phyloP scores from a whole-genome alignment of 1,139 yeast species.

The Komagataea norvegica region DNA sequence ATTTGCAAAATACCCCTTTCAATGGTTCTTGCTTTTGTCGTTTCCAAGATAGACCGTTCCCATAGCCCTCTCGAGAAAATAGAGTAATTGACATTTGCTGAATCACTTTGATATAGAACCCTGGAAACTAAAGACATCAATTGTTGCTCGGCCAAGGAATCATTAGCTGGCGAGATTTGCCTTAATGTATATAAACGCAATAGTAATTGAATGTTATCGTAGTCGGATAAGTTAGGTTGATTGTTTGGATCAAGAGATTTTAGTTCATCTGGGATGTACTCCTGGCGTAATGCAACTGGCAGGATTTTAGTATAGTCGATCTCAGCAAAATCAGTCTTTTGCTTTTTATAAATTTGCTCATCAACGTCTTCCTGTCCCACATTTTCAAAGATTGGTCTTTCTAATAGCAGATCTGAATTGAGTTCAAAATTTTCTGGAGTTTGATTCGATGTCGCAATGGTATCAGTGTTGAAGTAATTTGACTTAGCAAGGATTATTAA shows the following conservation, averaged over 20 bases:
- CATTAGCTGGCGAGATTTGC: slow-evolving; percentile 68
- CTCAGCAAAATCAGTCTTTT: slow-evolving; percentile 31
- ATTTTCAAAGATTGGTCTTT: slow-evolving; percentile 63
- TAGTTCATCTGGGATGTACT: slow-evolving; percentile 57
- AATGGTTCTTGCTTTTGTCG: slow-evolving; percentile 75
- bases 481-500: slow-evolving; percentile 73
- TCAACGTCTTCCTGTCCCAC: slow-evolving; percentile 46
- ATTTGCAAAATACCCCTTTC: slow-evolving; percentile 93
- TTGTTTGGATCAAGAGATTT: slow-evolving; percentile 67
- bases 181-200: slow-evolving; percentile 60
- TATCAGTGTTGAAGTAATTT: slow-evolving; percentile 26
- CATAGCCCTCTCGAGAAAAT: slow-evolving; percentile 80
- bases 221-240: slow-evolving; percentile 67
- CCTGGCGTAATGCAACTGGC: slow-evolving; percentile 58
- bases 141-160: slow-evolving; percentile 76
- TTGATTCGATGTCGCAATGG: slow-evolving; percentile 18
- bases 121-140: slow-evolving; percentile 69
- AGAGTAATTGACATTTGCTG: slow-evolving; percentile 60
- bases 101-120: slow-evolving; percentile 46
- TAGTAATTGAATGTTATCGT: slow-evolving; percentile 70
- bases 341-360: slow-evolving; percentile 34
- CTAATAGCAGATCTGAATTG: slow-evolving; percentile 76
- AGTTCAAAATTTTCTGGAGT: slow-evolving; percentile 55
- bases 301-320: slow-evolving; percentile 39
- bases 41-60: slow-evolving; percentile 84